Conservation (phyloP, 768 basidiomycete species). For the Chalciporus sphaerocephalus region DNA sequence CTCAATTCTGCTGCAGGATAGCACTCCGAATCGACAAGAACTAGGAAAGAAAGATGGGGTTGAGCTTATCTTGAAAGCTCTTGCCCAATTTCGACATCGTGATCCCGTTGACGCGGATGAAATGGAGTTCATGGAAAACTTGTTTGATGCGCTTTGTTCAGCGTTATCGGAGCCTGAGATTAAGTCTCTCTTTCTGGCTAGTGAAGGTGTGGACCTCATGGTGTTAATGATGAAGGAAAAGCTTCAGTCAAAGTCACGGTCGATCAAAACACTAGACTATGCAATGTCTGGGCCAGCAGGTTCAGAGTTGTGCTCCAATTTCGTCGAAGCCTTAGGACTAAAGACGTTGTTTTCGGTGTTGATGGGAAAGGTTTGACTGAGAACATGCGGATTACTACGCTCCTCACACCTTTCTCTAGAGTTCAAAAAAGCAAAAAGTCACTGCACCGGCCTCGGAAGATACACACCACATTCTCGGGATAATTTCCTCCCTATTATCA, state of each 20-base stretch:
- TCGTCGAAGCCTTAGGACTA: slow-evolving; percentile 83
- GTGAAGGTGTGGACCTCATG: slow-evolving; percentile 96
- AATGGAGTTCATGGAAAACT: slow-evolving; percentile 96
- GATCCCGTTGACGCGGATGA: slow-evolving; percentile 89
- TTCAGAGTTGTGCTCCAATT: slow-evolving; percentile 68
- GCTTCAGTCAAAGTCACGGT: slow-evolving; percentile 68
- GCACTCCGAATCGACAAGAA: slow-evolving; percentile 60
- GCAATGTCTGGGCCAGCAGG: slow-evolving; percentile 80
- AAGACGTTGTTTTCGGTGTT: slow-evolving; percentile 88
- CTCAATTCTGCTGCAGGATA: slow-evolving; percentile 83
- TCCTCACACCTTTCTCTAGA: slow-evolving; percentile 28
- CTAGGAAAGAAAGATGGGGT: slow-evolving; percentile 75
- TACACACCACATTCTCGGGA: slow-evolving; percentile 80
- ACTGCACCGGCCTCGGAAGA: slow-evolving; percentile 68
- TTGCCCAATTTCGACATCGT: slow-evolving; percentile 86
- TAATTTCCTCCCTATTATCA: slow-evolving; percentile 81
- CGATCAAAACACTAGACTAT: slow-evolving; percentile 89
- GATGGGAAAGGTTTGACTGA: slow-evolving; percentile 81
- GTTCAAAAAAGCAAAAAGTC: slow-evolving; percentile 62
- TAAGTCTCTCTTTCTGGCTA: slow-evolving; percentile 79
- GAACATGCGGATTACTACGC: neutral
- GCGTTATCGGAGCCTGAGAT: slow-evolving; percentile 71
- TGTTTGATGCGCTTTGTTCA: slow-evolving; percentile 89
- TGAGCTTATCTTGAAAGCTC: slow-evolving; percentile 66
- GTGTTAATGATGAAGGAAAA: slow-evolving; percentile 98